Evolutionary conservation across 768 basidiomycete species (phyloP), one percentile per base, ranked within the genome.

Genomic region (Phanerochaete sordida): DNA sequence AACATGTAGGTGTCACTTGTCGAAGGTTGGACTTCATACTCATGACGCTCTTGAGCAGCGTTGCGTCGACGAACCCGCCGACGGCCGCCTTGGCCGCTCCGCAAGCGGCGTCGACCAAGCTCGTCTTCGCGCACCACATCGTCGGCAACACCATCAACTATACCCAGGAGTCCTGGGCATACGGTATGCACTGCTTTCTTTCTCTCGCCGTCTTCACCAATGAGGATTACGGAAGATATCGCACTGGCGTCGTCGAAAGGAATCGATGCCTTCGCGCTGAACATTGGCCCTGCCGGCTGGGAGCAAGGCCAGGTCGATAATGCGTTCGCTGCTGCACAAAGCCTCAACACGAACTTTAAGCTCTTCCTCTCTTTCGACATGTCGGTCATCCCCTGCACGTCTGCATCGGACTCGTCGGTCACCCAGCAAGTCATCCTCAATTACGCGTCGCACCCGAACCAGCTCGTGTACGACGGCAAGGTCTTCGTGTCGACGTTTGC

Each of bases 251-350:
- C 81, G 58, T 69, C 76, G 5, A 79, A 77, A 57, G 85, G 85
- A 15, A 81, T 90, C 63, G 87, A 89, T 60, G 87, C 77, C 1
- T 89, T 88, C 70, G 86, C 87, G 0, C 77, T 93, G 57, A 91
- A 91, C 67, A 77, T 87, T 47, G 90, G 90, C 24, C 66, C 64
- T 0, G 87, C 89, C 65, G 61, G 70, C 44, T 91, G 87, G 87
- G 81, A 90, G 65, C 75, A 79, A 35, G 74, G 73, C 46, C 82
- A 84, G 54, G 82, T 91, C 9, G 77, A 80, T 35, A 80, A 84
- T 58, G 90, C 89, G 76, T 91, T 72, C 71, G 77, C 76, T 19
- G 68, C 69, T 19, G 68, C 69, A 1, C 48, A 56, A 19, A 39
- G 23, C 9, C 60, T 62, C 55, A 60, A 59, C 33, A 74, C 81